Evolutionary conservation across 2,329 filamentous ascomycete genomes (phyloP).

Genomic region (Kalmusia sp.): DNA sequence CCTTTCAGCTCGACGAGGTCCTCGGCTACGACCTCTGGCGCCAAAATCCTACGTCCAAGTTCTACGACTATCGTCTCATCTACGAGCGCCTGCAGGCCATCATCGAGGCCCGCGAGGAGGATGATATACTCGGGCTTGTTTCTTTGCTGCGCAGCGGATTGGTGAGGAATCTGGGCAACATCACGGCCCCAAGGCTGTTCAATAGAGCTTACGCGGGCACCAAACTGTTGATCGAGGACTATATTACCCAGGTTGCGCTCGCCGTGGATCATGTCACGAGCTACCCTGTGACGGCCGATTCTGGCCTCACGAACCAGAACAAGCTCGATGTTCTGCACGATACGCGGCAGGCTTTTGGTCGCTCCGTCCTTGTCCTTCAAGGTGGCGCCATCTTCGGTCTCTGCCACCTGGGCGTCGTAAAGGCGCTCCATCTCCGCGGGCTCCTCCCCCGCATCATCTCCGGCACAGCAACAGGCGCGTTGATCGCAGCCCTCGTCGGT

Average conservation of each 20-base stretch:
- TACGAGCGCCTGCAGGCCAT: slow-evolving; percentile 76
- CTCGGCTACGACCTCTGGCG: slow-evolving; percentile 86
- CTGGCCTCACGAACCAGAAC: slow-evolving; percentile 71
- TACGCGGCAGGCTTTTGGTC: slow-evolving; percentile 85
- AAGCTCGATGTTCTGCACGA: slow-evolving; percentile 89
- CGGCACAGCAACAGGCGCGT: slow-evolving; percentile 86
- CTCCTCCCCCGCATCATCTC: slow-evolving; percentile 89
- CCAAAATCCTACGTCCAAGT: slow-evolving; percentile 77
- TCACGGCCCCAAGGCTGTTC: slow-evolving; percentile 81
- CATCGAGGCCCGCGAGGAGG: slow-evolving; percentile 70
- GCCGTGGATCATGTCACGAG: slow-evolving; percentile 78
- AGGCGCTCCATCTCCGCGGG: slow-evolving; percentile 80
- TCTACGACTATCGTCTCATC: slow-evolving; percentile 89
- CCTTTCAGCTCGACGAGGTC: slow-evolving; percentile 80
- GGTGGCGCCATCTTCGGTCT: slow-evolving; percentile 91
- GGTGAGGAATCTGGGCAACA: slow-evolving; percentile 88
- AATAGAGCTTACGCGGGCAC: slow-evolving; percentile 87
- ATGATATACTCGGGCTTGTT: slow-evolving; percentile 76
- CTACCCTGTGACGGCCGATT: slow-evolving; percentile 63
- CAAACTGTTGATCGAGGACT: slow-evolving; percentile 89
- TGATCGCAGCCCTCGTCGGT: slow-evolving; percentile 87
- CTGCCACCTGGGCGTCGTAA: slow-evolving; percentile 89
- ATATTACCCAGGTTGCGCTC: slow-evolving; percentile 82
- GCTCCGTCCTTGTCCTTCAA: slow-evolving; percentile 84
- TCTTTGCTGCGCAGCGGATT: slow-evolving; percentile 79